Percentiles rank a stretch among this genome's conserved stretches.
These are phyloP conservation scores for Lipomyces sp. DNA, from an alignment of 805 yeast species.

Conservation along the genomic window DNA sequence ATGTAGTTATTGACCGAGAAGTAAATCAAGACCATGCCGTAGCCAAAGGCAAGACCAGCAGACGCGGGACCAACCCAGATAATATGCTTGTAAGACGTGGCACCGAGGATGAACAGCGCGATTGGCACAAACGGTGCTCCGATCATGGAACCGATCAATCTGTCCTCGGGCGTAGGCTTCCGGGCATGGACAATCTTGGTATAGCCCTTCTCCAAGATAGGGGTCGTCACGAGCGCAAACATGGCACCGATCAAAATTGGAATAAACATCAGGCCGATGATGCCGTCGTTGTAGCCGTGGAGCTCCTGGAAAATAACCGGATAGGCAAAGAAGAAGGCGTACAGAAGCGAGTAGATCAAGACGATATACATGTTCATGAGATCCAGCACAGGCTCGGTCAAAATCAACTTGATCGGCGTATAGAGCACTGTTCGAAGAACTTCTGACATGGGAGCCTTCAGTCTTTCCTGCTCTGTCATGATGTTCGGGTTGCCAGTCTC, in stretches of 20 bases:
- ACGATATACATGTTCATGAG: slow-evolving; percentile 83
- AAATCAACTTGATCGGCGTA: slow-evolving; percentile 68
- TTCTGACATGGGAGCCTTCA: slow-evolving; percentile 64
- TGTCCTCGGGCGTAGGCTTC: slow-evolving; percentile 54
- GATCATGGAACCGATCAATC: slow-evolving; percentile 52
- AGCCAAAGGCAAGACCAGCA: slow-evolving; percentile 52
- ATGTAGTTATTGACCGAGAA: slow-evolving; percentile 70
- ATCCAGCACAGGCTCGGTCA: slow-evolving; percentile 81
- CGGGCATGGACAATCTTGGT: slow-evolving; percentile 39
- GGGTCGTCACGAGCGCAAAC: slow-evolving; percentile 71
- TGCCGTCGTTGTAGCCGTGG: slow-evolving; percentile 73
- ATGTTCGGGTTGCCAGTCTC: slow-evolving; percentile 81
- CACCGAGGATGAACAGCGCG: slow-evolving; percentile 59
- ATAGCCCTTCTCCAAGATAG: slow-evolving; percentile 64
- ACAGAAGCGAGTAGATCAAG: slow-evolving; percentile 81
- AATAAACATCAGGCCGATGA: slow-evolving; percentile 80
- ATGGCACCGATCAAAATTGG: slow-evolving; percentile 87
- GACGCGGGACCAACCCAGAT: slow-evolving; percentile 57
- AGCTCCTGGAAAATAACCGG: slow-evolving; percentile 81
- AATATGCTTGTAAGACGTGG: slow-evolving; percentile 49
- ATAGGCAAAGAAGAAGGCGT: slow-evolving; percentile 93
- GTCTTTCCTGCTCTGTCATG: slow-evolving; percentile 90
- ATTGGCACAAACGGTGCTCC: slow-evolving; percentile 46
- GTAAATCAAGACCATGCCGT: slow-evolving; percentile 55
- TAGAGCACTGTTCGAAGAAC: slow-evolving; percentile 63